Conservation (phyloP, 1,284 basidiomycete species). For the Ganoderma multipileum region DNA sequence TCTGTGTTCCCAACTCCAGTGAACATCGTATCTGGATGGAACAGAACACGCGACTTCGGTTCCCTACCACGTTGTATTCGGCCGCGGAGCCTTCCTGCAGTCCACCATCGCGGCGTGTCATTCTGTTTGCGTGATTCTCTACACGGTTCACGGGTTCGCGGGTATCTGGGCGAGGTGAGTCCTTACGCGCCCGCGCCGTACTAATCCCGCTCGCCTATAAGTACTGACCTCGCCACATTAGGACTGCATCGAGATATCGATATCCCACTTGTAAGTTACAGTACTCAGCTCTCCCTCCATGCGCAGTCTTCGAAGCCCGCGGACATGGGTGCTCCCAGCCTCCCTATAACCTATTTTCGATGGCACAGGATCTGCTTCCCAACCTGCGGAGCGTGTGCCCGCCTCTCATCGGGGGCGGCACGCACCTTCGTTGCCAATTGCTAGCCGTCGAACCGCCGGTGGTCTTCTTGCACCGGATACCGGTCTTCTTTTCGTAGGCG, state of each 20-base stretch:
- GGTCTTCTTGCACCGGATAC: too few species aligned
- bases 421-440: too few species aligned
- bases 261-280: neutral
- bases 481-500: too few species aligned
- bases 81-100: neutral
- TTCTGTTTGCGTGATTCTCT: neutral
- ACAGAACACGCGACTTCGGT: slow-evolving; percentile 1
- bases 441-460: too few species aligned
- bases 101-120: neutral
- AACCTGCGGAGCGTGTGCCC: neutral
- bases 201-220: neutral
- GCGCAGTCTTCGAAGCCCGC: neutral
- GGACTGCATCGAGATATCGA: neutral
- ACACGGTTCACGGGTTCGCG: neutral
- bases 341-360: neutral
- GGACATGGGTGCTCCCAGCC: neutral
- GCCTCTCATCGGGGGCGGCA: neutral
- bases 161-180: neutral
- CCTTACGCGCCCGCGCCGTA: neutral
- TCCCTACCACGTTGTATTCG: neutral
- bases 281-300: neutral
- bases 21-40: neutral
- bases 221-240: neutral
- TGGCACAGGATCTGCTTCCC: neutral
- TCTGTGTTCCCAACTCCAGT: neutral